Evolutionary conservation across 2,329 filamentous ascomycete species (phyloP).

Genomic region (Teratosphaeria viscida): DNA sequence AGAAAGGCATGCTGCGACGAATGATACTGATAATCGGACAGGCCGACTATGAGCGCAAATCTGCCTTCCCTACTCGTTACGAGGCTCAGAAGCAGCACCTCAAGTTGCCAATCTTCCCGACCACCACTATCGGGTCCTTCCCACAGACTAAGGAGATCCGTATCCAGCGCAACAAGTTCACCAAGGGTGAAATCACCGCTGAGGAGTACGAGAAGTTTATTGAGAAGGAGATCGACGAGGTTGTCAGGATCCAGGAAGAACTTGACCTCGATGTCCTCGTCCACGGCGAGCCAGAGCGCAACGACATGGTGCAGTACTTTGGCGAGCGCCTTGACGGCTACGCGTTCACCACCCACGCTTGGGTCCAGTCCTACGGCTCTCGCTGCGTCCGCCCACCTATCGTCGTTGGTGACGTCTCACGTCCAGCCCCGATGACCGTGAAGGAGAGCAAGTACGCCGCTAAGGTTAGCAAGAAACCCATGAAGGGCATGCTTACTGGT

Average conservation of each 20-base stretch:
- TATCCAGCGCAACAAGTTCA: conserved; percentile 92
- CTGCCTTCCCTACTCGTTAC: conserved; percentile 75
- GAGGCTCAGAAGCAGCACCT: conserved; percentile 83
- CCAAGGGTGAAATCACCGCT: conserved; percentile 91
- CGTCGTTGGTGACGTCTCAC: conserved; percentile 96
- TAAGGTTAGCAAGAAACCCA: conserved; percentile 92
- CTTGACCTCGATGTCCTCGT: conserved; percentile 94
- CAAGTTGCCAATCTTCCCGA: conserved; percentile 92
- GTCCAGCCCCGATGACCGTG: conserved; percentile 94
- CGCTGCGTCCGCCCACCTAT: conserved; percentile 97
- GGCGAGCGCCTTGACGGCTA: conserved; percentile 95
- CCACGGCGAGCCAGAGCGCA: conserved; percentile 98
- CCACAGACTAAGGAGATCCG: conserved; percentile 99
- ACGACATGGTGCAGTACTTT: conserved; percentile 99
- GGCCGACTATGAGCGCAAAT: conserved; percentile 60
- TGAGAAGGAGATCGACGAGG: conserved; percentile 93
- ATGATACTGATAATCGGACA: neutral
- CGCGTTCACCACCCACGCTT: conserved; percentile 97
- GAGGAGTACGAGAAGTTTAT: conserved; percentile 98
- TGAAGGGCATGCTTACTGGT: conserved; percentile 99
- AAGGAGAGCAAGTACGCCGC: conserved; percentile 99
- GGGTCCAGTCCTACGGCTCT: conserved; percentile 97
- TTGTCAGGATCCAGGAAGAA: conserved; percentile 95
- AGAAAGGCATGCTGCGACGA: neutral
- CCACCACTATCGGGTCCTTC: conserved; percentile 98